Percentiles rank a stretch among this genome's conserved stretches.
These are phyloP conservation scores for Sphaerostilbella broomeana DNA, from an alignment of 2,329 filamentous ascomycete species.

Conservation along the genomic window DNA sequence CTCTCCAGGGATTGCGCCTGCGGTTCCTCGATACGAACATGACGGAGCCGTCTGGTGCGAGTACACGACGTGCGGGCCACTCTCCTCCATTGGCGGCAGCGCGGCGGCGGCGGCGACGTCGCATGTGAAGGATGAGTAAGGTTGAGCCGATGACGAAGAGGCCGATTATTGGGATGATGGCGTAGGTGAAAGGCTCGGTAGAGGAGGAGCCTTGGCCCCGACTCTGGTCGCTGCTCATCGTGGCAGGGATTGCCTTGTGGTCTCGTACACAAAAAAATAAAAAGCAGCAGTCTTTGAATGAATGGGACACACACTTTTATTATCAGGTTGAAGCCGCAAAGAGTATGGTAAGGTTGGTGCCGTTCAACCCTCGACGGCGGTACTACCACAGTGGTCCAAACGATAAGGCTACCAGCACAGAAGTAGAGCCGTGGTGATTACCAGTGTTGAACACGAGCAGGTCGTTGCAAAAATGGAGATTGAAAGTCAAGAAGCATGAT, in stretches of 20 bases:
- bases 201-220: too few relatives aligned
- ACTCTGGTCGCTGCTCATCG: slow-evolving; percentile 12
- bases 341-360: too few relatives aligned
- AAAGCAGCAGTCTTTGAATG: neutral
- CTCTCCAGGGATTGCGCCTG: slow-evolving; percentile 18
- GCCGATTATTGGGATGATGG: slow-evolving; percentile 44
- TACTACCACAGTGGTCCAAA: too few relatives aligned
- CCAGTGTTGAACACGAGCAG: too few relatives aligned
- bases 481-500: too few relatives aligned
- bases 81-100: slow-evolving; percentile 10
- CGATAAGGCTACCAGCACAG: too few relatives aligned
- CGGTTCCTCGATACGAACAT: slow-evolving; percentile 7
- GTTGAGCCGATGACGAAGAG: slow-evolving; percentile 34
- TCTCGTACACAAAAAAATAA: too few relatives aligned
- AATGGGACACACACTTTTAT: neutral
- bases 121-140: slow-evolving; percentile 37
- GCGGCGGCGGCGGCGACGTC: slow-evolving; percentile 28
- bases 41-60: slow-evolving; percentile 22
- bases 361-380: too few relatives aligned
- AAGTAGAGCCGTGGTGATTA: too few relatives aligned
- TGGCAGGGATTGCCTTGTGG: slow-evolving; percentile 1
- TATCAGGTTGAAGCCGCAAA: neutral
- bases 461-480: too few relatives aligned
- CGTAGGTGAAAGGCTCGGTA: slow-evolving; percentile 50
- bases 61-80: slow-evolving; percentile 12